Evolutionary conservation across 2,329 filamentous ascomycete species (phyloP), one percentile per base, ranked within the genome.

Genomic region (Apiospora koreana): DNA sequence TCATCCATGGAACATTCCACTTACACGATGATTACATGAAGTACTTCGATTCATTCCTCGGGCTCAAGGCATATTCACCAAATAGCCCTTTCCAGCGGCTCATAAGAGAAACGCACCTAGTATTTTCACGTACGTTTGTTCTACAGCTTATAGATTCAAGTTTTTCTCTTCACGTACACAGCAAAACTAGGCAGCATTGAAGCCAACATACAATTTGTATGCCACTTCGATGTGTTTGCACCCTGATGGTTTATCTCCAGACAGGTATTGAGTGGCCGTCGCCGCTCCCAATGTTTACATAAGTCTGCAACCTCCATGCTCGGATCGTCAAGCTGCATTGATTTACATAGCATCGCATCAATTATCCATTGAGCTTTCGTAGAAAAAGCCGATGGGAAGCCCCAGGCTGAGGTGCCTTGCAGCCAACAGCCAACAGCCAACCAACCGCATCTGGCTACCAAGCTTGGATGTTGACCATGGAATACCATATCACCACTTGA

Each of bases 231-330:
- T n/a, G n/a, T n/a, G 35, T 38, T 62, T 38, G 43, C 41, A 43
- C n/a, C n/a, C n/a, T n/a, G n/a, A n/a, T n/a, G n/a, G n/a, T 18
- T 6, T 54, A 8, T 31, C 3, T 21, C 6, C 50, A 28, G 38
- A 12, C 14, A 41, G 9, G 8, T 45, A 18, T n/a, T 58, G 28
- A 9, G n/a, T 62, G 54, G 21, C 21, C 54, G 38, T 23, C 18
- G 9, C 38, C 9, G 18, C 50, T 16, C 10, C 31, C 54, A 38
- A 38, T 62, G 54, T 62, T 62, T 62, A 62, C 54, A 38, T 62
- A 62, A 62, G 54, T 62, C 54, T 62, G 54, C 54, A 62, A 62
- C 54, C 54, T 6, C 54, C 31, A 62, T 62, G 54, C 31, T 62
- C 3, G 28, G 54, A 62, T 62, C 54, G 54, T 62, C 54, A 38